Conservation (phyloP, 2,329 filamentous ascomycete species). For the Neocucurbitaria cava region DNA sequence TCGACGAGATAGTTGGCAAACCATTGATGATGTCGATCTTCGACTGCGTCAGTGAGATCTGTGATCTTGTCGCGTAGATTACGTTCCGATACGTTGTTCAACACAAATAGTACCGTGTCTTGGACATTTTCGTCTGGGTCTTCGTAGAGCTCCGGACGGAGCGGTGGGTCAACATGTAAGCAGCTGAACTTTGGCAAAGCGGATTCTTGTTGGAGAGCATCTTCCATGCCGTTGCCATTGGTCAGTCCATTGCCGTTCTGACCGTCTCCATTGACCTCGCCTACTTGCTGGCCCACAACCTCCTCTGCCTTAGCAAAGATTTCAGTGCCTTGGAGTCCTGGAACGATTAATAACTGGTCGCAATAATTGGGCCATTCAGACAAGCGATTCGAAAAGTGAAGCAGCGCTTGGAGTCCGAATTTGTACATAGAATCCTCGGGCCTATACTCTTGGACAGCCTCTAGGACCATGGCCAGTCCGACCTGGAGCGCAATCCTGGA, state of each 20-base stretch:
- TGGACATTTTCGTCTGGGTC: slow-evolving; percentile 85
- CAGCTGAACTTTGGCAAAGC: slow-evolving; percentile 76
- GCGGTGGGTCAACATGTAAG: slow-evolving; percentile 75
- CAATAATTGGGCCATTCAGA: slow-evolving; percentile 97
- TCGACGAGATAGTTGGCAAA: slow-evolving; percentile 95
- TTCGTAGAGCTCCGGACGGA: slow-evolving; percentile 70
- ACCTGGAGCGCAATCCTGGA: slow-evolving; percentile 90
- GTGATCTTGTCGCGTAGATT: slow-evolving; percentile 85
- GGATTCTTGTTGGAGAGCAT: slow-evolving; percentile 65
- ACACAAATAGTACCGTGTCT: slow-evolving; percentile 91
- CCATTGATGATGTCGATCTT: slow-evolving; percentile 89
- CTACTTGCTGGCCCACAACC: slow-evolving; percentile 72
- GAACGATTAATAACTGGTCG: slow-evolving; percentile 80
- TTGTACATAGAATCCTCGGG: slow-evolving; percentile 95
- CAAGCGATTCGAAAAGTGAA: slow-evolving; percentile 83
- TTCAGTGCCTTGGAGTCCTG: slow-evolving; percentile 82
- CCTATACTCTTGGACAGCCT: slow-evolving; percentile 85
- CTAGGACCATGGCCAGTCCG: slow-evolving; percentile 96
- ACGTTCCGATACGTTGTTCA: slow-evolving; percentile 94
- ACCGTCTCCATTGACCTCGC: slow-evolving; percentile 60
- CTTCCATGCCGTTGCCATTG: slow-evolving; percentile 73
- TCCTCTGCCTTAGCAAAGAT: slow-evolving; percentile 84
- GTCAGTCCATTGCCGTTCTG: slow-evolving; percentile 61
- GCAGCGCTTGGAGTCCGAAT: slow-evolving; percentile 92
- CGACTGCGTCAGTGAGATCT: slow-evolving; percentile 79